Evolutionary conservation across 1,284 basidiomycete genomes (phyloP).

Genomic region (Ceratobasidium sp.): DNA sequence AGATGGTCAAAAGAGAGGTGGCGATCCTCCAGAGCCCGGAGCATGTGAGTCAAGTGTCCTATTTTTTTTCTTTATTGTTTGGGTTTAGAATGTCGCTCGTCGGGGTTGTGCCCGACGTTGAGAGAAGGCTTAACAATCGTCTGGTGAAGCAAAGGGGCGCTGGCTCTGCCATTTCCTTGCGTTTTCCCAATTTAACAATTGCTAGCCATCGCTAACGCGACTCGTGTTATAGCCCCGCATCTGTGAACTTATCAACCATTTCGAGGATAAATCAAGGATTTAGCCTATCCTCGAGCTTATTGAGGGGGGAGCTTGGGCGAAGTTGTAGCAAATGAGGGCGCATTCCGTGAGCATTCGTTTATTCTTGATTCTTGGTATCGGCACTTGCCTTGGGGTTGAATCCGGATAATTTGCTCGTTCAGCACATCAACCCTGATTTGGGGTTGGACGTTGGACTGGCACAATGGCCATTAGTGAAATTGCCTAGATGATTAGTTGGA

Average conservation of each 20-base stretch:
- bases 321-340: conserved; percentile 71
- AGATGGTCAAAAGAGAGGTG: conserved; percentile 61
- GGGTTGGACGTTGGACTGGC: too few relatives aligned
- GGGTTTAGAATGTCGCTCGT: too few relatives aligned
- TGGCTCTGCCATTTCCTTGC: background rate
- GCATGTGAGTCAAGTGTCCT: background rate
- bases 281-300: conserved; percentile 77
- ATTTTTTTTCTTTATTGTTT: background rate
- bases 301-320: conserved; percentile 93
- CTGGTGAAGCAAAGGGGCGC: too few relatives aligned
- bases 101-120: too few relatives aligned
- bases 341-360: conserved; percentile 67
- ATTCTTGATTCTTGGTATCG: background rate
- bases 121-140: too few relatives aligned
- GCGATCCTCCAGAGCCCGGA: too few relatives aligned
- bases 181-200: background rate
- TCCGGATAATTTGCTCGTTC: background rate
- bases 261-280: conserved; percentile 75
- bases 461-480: too few relatives aligned
- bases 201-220: background rate
- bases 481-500: too few relatives aligned
- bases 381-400: background rate
- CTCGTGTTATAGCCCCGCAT: conserved; percentile 71
- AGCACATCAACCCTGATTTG: too few relatives aligned
- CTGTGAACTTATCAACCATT: conserved; percentile 83